Base-by-base conservation (phyloP, 345 rosid species). In the Eucalyptus regnans region DNA sequence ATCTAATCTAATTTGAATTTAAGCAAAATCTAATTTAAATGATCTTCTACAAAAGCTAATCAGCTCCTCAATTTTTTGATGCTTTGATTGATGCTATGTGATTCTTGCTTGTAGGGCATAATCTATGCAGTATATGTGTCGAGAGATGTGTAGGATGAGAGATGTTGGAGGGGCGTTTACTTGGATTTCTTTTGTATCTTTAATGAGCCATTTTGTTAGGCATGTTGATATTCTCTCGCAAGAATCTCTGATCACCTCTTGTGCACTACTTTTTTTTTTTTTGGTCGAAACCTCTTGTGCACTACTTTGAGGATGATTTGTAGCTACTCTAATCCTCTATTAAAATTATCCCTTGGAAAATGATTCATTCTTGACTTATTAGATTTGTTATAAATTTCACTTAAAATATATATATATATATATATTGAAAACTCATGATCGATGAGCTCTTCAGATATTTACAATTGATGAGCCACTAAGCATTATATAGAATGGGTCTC, bases 121-220 rank as follows among this genome's bases (percentile, higher is more conserved):
- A 17, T 66, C 41, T 0, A 15, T n/a, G 16, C 10, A 7, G 9
- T n/a, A 15, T n/a, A 3, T 15, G 41, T n/a, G 76, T n/a, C 4
- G 37, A 66, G 41, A 60, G n/a, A 60, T 60, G 0, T 60, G 66
- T 3, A 20, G 58, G 58, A 52, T 52, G 58, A 52, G 58, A 52
- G 58, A 10, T 52, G 58, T 52, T 1, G 58, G 23, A 52, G 25
- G 58, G 58, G 58, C 58, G 58, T 52, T 52, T 52, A 52, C 41
- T 4, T 66, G 33, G 41, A 0, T 66, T 66, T n/a, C 11, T n/a
- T n/a, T n/a, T n/a, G 71, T 64, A 13, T 64, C 17, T 64, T 64
- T 64, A 64, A 64, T 29, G 71, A 14, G 1, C 71, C 33, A 14
- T 64, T 64, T 27, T 27, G 29, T 22, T 5, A 25, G 3, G 2